Evolutionary conservation across 306 rosid genomes (phyloP), one percentile per base, ranked within the genome.

Genomic region (Myrica gale): DNA sequence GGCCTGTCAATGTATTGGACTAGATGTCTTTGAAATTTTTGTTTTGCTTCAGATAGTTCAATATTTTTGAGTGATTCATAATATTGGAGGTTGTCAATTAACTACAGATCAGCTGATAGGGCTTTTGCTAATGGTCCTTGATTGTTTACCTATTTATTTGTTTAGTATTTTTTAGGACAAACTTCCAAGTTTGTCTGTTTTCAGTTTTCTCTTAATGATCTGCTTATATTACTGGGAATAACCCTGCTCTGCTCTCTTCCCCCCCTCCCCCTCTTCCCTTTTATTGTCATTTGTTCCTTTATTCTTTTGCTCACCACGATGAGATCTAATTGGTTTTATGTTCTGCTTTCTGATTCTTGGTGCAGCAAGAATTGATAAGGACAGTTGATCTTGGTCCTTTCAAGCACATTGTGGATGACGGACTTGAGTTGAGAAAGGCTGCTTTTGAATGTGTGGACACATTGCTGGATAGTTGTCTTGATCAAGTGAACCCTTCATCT

Each of bases 381-480:
- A 96, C 96, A 48, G 99, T 96, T 63, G 99, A 96, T 85, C 98
- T 96, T 60, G 99, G 99, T 63, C 99, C 99, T 82, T 96, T 96
- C 81, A 96, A 96, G 88, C 99, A 96, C 88, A 89, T 80, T 79
- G 99, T 96, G 83, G 99, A 96, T 84, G 99, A 96, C 86, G 99
- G 99, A 60, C 99, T 96, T 77, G 99, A 96, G 84, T 86, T 96
- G 84, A 89, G 99, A 84, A 96, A 96, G 95, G 99, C 99, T 71
- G 99, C 99, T 81, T 96, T 96, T 74, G 99, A 96, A 83, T 92
- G 99, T 41, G 98, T 96, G 75, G 99, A 96, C 81, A 92, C 98
- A 47, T 85, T 96, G 87, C 89, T 96, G 52, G 99, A 92, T 77
- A 92, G 97, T 82, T 96, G 99, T 85, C 99, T 96, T 68, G 98